Evolutionary conservation across 805 yeast species (phyloP), one percentile per base, ranked within the genome.

Genomic region (Blastobotrys terrestris): DNA sequence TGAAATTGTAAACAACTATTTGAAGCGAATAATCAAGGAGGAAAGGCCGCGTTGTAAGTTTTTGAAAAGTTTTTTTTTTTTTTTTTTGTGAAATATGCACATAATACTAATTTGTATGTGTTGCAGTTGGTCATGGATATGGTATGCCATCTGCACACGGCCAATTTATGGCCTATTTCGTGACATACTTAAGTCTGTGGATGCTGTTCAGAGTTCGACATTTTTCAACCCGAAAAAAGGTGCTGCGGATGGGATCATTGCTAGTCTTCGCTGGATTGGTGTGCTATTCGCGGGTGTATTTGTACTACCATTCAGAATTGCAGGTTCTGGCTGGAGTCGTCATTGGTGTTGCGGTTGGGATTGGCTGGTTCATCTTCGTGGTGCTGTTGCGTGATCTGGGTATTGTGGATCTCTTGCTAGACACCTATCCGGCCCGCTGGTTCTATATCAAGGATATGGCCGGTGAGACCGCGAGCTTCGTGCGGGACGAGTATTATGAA

Each of bases 121-220:
- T 14, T 46, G 13, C 53, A 48, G 51, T 51, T n/a, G 67, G 64
- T 2, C 64, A 85, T 57, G 83, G 85, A 0, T 90, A 84, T 66
- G 99, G 99, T 0, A 92, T 92, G 97, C 99, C 99, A 0, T 83
- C 91, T 50, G 97, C 99, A 1, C 99, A 92, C 68, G 82, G 96
- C 0, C 99, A 92, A 70, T 94, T 91, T 67, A 86, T 92, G 90
- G 95, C 96, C 1, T 94, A 82, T 65, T 82, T 85, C 57, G 77
- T 55, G 54, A 75, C 61, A 11, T 68, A 72, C 49, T 55, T 69
- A 5, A 49, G 60, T 15, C 46, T 68, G 44, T 70, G 74, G 65
- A 63, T 68, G 60, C 50, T 47, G 42, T 55, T 60, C 46, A 51
- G 67, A 16, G 67, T 63, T 11, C 63, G 63, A 2, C 66, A 65